Evolutionary conservation across 805 yeast species (phyloP).

Genomic region (Lipomyces chichibuensis): DNA sequence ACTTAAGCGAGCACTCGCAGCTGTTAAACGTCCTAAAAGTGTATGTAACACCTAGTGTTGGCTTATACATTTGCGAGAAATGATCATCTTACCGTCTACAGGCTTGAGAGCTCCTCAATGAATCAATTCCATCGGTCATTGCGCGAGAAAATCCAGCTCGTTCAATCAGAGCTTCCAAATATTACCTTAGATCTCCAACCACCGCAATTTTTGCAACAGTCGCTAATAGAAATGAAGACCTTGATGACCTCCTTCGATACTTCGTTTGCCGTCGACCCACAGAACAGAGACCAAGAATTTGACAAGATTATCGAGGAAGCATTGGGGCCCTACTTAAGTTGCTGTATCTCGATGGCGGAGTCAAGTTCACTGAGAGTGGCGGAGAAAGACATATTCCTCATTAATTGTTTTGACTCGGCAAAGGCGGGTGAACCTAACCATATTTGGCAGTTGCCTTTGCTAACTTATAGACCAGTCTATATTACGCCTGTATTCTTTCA

Average conservation of each 20-base stretch:
- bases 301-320: slow-evolving; percentile 41
- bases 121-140: slow-evolving; percentile 49
- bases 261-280: slow-evolving; percentile 37
- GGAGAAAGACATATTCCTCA: slow-evolving; percentile 40
- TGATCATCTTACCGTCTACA: slow-evolving; percentile 31
- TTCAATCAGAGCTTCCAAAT: slow-evolving; percentile 45
- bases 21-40: slow-evolving; percentile 35
- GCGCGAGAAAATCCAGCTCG: slow-evolving; percentile 45
- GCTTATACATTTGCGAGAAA: background rate
- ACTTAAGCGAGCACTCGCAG: slow-evolving; percentile 40
- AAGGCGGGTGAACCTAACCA: slow-evolving; percentile 34
- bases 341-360: slow-evolving; percentile 40
- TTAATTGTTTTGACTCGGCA: slow-evolving; percentile 46
- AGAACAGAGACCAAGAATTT: slow-evolving; percentile 30
- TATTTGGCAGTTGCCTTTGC: background rate
- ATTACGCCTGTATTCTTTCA: slow-evolving; percentile 30
- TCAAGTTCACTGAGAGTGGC: slow-evolving; percentile 39
- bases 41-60: slow-evolving; percentile 19
- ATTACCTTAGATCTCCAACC: slow-evolving; percentile 63
- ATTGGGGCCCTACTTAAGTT: slow-evolving; percentile 43
- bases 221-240: slow-evolving; percentile 61
- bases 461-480: slow-evolving; percentile 10
- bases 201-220: slow-evolving; percentile 82
- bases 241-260: slow-evolving; percentile 54
- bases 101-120: slow-evolving; percentile 44